phyloP scores from a whole-genome alignment of 2,329 filamentous ascomycete genomes.

The Aspergillus neotritici region DNA sequence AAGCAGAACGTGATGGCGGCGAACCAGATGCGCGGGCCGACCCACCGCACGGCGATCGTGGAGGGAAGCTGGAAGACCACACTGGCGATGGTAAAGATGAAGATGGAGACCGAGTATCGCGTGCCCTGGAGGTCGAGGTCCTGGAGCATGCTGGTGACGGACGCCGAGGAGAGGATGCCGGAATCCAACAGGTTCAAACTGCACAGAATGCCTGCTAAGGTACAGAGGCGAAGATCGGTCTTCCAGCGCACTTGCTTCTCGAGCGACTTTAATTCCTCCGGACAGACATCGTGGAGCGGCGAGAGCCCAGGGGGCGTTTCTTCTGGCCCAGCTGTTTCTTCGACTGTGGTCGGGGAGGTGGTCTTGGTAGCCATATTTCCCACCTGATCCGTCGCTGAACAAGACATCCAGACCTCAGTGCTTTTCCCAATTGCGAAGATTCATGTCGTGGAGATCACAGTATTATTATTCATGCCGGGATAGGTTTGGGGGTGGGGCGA shows the following conservation, averaged over 20 bases:
- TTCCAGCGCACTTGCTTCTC: slow-evolving; percentile 54
- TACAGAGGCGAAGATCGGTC: slow-evolving; percentile 63
- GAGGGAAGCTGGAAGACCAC: slow-evolving; percentile 65
- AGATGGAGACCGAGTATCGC: slow-evolving; percentile 64
- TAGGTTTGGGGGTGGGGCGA: no score
- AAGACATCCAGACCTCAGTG: no score
- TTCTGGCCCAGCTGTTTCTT: no score
- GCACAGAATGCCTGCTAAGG: slow-evolving; percentile 65
- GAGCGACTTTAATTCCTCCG: slow-evolving; percentile 22
- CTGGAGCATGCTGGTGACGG: slow-evolving; percentile 61
- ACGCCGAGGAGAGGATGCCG: slow-evolving; percentile 63
- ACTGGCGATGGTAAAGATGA: slow-evolving; percentile 65
- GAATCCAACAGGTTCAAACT: slow-evolving; percentile 64
- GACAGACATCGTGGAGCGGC: not conserved
- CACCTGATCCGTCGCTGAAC: no score
- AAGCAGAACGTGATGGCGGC: slow-evolving; percentile 55
- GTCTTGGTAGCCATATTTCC: no score
- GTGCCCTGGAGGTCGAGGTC: slow-evolving; percentile 61
- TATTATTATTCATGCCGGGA: no score
- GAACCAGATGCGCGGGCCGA: slow-evolving; percentile 62
- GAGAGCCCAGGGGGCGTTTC: no score
- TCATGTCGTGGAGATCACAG: no score
- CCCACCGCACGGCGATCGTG: slow-evolving; percentile 59
- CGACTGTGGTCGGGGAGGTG: no score
- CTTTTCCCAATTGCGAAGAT: no score